Evolutionary conservation across 441 rosid species (phyloP), one percentile per base, ranked within the genome.

Genomic region (Iberis amara): DNA sequence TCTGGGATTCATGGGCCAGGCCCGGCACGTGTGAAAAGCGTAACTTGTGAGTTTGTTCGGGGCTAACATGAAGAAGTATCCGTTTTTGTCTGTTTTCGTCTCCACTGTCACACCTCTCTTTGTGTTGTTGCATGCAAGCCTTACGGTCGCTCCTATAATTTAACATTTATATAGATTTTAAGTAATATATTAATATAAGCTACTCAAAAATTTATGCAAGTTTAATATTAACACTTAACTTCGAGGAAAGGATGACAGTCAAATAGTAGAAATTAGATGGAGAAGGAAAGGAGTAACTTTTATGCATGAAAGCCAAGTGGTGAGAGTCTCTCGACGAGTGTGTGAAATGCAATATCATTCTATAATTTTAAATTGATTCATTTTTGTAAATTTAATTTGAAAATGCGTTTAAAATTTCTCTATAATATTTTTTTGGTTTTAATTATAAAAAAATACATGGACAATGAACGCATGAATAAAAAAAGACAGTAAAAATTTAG

Each of bases 91-190:
- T 3, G 88, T 77, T 37, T 41, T 69, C 1, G 76, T 57, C n/a
- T 68, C 68, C 47, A 53, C 42, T 11, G 43, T 68, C 11, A 42
- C 45, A 14, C 76, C 70, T 50, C 66, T 59, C 60, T 51, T 75
- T 39, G 86, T 77, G 73, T 79, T 86, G 54, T 72, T 81, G 88
- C 97, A 89, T 59, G 68, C 66, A 13, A 89, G 61, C 62, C 71
- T 78, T 6, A 89, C 90, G 4, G 69, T 68, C 7, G 85, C 85
- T 4, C 82, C 97, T 86, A 76, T 39, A 7, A n/a, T 24, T 2
- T 24, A 24, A 24, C 3, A 5, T 53, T 14, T 11, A 59, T 6
- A 9, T 24, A 24, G 26, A 32, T 31, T n/a, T 23, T 24, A 24
- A 24, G 27, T 24, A 24, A 48, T 21, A 50, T 11, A 35, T 13